Conservation (phyloP, 2,329 filamentous ascomycete genomes). For the Colletotrichum siamense region DNA sequence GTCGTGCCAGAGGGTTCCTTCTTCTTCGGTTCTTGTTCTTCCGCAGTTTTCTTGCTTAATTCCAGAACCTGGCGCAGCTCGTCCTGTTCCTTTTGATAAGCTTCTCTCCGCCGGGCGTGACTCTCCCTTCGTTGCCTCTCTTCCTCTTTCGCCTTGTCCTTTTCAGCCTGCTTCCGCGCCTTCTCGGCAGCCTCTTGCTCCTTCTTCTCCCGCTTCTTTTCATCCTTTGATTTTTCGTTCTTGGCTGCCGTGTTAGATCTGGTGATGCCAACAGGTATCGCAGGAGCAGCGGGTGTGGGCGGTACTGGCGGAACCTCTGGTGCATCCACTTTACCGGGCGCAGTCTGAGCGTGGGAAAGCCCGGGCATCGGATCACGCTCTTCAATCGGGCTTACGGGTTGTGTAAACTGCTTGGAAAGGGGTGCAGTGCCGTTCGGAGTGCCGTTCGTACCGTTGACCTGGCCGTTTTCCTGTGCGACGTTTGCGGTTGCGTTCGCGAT, state of each 20-base stretch:
- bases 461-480: slow-evolving; percentile 54
- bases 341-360: slow-evolving; percentile 71
- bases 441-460: slow-evolving; percentile 24
- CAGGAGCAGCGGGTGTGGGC: slow-evolving; percentile 34
- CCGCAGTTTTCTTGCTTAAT: slow-evolving; percentile 66
- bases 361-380: slow-evolving; percentile 60
- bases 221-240: slow-evolving; percentile 58
- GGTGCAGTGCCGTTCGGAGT: slow-evolving; percentile 46
- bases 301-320: slow-evolving; percentile 32
- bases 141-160: slow-evolving; percentile 49
- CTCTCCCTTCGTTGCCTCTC: slow-evolving; percentile 48
- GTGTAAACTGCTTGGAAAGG: slow-evolving; percentile 56
- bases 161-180: slow-evolving; percentile 48
- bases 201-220: slow-evolving; percentile 72
- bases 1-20: slow-evolving; percentile 45
- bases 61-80: slow-evolving; percentile 70
- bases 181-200: slow-evolving; percentile 64
- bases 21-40: slow-evolving; percentile 50
- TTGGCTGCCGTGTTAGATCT: slow-evolving; percentile 24
- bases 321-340: slow-evolving; percentile 48
- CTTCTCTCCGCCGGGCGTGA: slow-evolving; percentile 38
- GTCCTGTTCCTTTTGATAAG: slow-evolving; percentile 60
- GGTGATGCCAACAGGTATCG: slow-evolving; percentile 27
- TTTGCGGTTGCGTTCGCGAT: slow-evolving; percentile 63
- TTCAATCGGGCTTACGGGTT: slow-evolving; percentile 49